These are phyloP conservation scores for Aspergillus nanangensis DNA, from an alignment of 495 filamentous ascomycete genomes.

Conservation along the genomic window DNA sequence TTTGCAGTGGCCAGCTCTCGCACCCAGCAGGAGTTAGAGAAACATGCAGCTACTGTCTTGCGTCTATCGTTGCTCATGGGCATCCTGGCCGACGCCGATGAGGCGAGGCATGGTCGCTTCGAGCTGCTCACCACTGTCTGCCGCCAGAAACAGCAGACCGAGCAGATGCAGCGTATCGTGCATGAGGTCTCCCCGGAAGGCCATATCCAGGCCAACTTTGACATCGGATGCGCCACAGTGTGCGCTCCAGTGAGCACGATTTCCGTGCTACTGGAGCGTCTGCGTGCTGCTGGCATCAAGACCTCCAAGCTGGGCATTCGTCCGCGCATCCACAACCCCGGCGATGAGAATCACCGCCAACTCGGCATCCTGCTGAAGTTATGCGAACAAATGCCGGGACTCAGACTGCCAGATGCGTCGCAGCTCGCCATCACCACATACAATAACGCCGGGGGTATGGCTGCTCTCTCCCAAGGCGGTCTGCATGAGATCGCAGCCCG, in stretches of 20 bases:
- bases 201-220: neutral
- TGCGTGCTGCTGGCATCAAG: constrained; percentile 28
- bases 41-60: constrained; percentile 28
- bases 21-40: constrained; percentile 15
- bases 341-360: neutral
- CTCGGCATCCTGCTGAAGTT: neutral
- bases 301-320: neutral
- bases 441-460: constrained; percentile 16
- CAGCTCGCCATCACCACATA: constrained; percentile 20
- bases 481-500: constrained; percentile 27
- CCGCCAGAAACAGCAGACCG: constrained; percentile 1
- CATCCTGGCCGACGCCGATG: constrained; percentile 33
- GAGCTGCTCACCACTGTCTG: constrained; percentile 19
- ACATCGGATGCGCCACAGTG: neutral
- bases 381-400: neutral
- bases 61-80: constrained; percentile 30
- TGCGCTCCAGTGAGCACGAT: constrained; percentile 16
- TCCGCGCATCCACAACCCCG: neutral
- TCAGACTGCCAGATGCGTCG: constrained; percentile 30
- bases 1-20: constrained; percentile 24
- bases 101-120: constrained; percentile 14
- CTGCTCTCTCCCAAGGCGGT: neutral
- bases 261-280: constrained; percentile 15
- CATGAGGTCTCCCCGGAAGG: neutral
- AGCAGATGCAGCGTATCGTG: neutral